A percentile compares a stretch with the other conserved stretches of the same genome.
Evolutionary conservation across 352 stramenopile genomes (phyloP).

Genomic region (Phytophthora boehmeriae): DNA sequence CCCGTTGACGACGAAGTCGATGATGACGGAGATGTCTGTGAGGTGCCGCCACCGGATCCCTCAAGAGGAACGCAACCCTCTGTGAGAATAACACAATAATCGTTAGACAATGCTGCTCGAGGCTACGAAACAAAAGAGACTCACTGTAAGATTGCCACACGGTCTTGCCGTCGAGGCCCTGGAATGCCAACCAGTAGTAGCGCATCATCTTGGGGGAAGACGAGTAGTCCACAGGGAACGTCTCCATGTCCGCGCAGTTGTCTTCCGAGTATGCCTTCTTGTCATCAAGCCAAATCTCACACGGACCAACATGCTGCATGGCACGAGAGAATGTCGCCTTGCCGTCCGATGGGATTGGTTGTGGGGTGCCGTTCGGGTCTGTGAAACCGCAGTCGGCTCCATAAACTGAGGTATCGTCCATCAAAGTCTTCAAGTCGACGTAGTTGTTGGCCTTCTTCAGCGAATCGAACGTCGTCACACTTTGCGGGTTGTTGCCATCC

Average conservation of each 20-base stretch:
- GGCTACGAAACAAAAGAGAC: conserved; percentile 1
- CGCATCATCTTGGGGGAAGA: conserved; percentile 43
- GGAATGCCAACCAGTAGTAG: conserved; percentile 51
- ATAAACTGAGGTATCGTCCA: conserved; percentile 42
- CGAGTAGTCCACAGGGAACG: conserved; percentile 49
- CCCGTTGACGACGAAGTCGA: neutral
- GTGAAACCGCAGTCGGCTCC: conserved; percentile 45
- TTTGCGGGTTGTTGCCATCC: conserved; percentile 39
- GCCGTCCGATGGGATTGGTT: conserved; percentile 40
- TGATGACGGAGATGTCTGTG: conserved; percentile 7
- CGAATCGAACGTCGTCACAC: conserved; percentile 28
- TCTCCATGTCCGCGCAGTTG: conserved; percentile 42
- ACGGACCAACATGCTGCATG: conserved; percentile 36
- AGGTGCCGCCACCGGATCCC: conserved; percentile 27
- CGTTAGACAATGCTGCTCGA: neutral
- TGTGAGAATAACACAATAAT: conserved; percentile 10
- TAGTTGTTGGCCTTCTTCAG: conserved; percentile 37
- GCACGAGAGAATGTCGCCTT: conserved; percentile 41
- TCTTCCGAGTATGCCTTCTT: conserved; percentile 38
- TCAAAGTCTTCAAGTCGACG: conserved; percentile 35
- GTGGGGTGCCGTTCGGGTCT: conserved; percentile 32
- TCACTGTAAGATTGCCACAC: conserved; percentile 54
- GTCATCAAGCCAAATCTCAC: conserved; percentile 47
- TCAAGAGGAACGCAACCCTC: conserved; percentile 44
- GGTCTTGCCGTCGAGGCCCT: conserved; percentile 38